Evolutionary conservation across 306 rosid species (phyloP).

Genomic region (Sphenostylis stenocarpa): DNA sequence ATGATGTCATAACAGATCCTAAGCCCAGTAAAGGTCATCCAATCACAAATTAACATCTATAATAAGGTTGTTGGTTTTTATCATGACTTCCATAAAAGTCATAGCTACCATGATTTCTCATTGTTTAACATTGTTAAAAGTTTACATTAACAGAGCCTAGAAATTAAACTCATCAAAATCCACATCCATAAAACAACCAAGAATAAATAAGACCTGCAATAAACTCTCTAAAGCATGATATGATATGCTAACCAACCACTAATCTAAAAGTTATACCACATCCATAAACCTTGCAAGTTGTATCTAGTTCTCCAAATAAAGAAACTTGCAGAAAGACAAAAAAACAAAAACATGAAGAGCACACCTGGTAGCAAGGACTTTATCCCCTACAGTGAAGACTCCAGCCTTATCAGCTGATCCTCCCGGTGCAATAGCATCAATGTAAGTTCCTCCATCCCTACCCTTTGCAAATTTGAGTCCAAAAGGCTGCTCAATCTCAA

Average conservation of each 20-base stretch:
- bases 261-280: neutral
- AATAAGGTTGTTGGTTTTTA: too few relatives aligned
- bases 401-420: conserved; percentile 82
- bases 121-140: neutral
- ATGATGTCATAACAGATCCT: neutral
- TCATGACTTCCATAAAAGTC: neutral
- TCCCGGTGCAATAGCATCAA: conserved; percentile 94
- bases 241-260: neutral
- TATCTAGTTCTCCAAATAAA: conserved; percentile 11
- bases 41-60: too few relatives aligned
- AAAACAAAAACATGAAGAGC: neutral
- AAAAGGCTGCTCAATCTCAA: conserved; percentile 78
- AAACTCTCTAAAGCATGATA: conserved; percentile 14
- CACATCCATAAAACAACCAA: conserved; percentile 11
- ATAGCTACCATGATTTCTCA: neutral
- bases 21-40: neutral
- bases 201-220: conserved; percentile 9
- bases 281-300: neutral
- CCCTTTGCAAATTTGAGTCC: conserved; percentile 87
- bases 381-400: conserved; percentile 81
- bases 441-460: conserved; percentile 88
- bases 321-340: neutral
- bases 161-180: neutral
- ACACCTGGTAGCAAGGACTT: conserved; percentile 93
- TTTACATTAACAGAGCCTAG: neutral